Evolutionary conservation across 345 rosid genomes (phyloP).

Genomic region (Eucalyptus pauciflora): DNA sequence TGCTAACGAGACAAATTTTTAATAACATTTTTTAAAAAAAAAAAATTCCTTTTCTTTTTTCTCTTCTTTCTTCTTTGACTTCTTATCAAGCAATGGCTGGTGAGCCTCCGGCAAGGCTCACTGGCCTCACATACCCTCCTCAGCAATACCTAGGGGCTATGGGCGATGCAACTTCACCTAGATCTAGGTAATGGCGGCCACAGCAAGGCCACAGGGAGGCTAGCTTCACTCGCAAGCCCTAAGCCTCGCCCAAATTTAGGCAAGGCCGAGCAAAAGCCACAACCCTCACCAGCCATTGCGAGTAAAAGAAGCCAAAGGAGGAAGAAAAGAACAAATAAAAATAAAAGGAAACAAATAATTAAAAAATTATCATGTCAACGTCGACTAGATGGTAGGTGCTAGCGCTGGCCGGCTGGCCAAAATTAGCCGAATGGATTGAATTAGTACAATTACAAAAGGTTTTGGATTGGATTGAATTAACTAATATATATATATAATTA

Average conservation of each 20-base stretch:
- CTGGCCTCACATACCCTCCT: accelerated
- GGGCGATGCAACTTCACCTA: too few relatives aligned
- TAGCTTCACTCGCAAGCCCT: accelerated
- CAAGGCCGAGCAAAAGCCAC: too few relatives aligned
- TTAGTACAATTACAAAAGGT: accelerated
- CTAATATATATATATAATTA: too few relatives aligned
- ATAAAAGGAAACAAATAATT: too few relatives aligned
- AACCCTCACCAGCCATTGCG: accelerated
- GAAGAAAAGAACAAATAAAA: too few relatives aligned
- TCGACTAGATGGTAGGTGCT: accelerated
- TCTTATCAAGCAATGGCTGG: too few relatives aligned
- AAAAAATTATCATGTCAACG: accelerated
- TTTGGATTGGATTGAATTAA: accelerated
- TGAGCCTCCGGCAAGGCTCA: accelerated
- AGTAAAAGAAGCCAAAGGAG: too few relatives aligned
- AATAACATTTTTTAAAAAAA: too few relatives aligned
- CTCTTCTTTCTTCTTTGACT: accelerated
- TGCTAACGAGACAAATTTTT: accelerated
- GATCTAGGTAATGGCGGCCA: accelerated
- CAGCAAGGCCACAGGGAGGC: too few relatives aligned
- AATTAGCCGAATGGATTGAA: accelerated
- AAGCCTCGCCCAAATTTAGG: too few relatives aligned
- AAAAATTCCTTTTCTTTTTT: accelerated
- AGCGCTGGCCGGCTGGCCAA: accelerated
- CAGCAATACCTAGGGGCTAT: accelerated